phyloP scores from a whole-genome alignment of 805 yeast species.

The Lachancea meyersii region DNA sequence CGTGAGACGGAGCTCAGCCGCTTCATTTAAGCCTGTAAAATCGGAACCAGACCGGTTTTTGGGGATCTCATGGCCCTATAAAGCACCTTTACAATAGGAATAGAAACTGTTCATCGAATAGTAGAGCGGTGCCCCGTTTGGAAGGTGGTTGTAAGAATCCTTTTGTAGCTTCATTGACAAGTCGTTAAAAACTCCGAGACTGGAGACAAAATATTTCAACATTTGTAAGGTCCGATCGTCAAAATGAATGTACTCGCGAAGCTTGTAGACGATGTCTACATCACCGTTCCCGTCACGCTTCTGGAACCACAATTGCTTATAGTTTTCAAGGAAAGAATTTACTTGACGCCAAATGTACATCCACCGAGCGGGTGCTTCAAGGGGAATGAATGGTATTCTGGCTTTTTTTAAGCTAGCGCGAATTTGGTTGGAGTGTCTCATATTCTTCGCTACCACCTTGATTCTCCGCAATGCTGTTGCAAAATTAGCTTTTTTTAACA shows the following conservation, averaged over 20 bases:
- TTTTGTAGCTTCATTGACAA: constrained; percentile 3
- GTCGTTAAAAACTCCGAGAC: constrained; percentile 1
- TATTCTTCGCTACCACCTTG: constrained; percentile 2
- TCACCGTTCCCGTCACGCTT: background rate
- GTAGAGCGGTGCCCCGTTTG: constrained; percentile 5
- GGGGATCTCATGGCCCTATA: constrained; percentile 1
- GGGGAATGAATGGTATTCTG: constrained; percentile 7
- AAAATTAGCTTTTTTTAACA: constrained; percentile 1
- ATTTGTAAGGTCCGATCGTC: background rate
- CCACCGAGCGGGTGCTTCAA: constrained; percentile 7
- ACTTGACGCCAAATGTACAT: constrained; percentile 9
- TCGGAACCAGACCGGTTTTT: constrained; percentile 4
- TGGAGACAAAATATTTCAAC: constrained; percentile 6
- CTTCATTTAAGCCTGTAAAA: constrained; percentile 9
- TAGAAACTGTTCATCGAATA: constrained; percentile 7
- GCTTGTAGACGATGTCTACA: background rate
- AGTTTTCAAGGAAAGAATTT: constrained; percentile 6
- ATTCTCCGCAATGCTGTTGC: constrained; percentile 2
- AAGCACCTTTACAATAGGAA: constrained; percentile 2
- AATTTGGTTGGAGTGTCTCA: background rate
- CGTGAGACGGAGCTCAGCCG: background rate
- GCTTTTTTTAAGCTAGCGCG: constrained; percentile 1
- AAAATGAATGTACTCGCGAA: constrained; percentile 2
- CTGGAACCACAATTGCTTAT: constrained; percentile 1
- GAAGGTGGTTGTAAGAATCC: constrained; percentile 4